These are phyloP conservation scores for Lasiodiplodia sp. DNA, from an alignment of 2,329 filamentous ascomycete genomes.

Conservation along the genomic window DNA sequence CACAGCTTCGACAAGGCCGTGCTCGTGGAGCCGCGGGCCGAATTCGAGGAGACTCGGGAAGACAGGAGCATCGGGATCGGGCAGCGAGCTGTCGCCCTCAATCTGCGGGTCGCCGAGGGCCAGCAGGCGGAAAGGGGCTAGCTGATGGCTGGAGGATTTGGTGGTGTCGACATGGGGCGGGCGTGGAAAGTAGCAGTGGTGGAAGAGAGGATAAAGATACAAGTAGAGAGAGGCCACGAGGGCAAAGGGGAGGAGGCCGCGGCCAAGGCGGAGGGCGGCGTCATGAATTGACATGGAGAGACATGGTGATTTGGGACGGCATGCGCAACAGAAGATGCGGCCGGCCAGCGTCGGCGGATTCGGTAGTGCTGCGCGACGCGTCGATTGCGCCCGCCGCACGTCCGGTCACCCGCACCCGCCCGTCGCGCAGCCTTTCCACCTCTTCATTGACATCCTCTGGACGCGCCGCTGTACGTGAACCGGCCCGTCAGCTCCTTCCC, in stretches of 20 bases:
- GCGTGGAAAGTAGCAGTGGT: slow-evolving; percentile 78
- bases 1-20: not conserved
- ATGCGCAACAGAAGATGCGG: slow-evolving; percentile 1
- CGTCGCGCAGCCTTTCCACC: not conserved
- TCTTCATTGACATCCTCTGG: too few relatives aligned
- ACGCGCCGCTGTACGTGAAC: too few relatives aligned
- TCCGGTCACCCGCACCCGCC: not conserved
- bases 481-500: too few relatives aligned
- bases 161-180: slow-evolving; percentile 8
- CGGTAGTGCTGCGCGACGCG: not conserved
- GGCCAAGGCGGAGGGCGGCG: slow-evolving; percentile 54
- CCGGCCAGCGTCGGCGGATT: not conserved
- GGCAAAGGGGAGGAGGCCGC: slow-evolving; percentile 69
- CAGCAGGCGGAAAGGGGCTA: slow-evolving; percentile 83
- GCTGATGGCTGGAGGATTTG: slow-evolving; percentile 37
- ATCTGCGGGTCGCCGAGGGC: slow-evolving; percentile 91
- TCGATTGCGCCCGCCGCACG: not conserved
- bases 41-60: slow-evolving; percentile 51
- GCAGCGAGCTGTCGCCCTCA: slow-evolving; percentile 88
- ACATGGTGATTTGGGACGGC: slow-evolving; percentile 29
- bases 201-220: slow-evolving; percentile 85
- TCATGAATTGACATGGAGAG: slow-evolving; percentile 60
- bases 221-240: slow-evolving; percentile 77
- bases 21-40: slow-evolving; percentile 36
- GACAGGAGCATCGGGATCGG: slow-evolving; percentile 55